These are phyloP conservation scores for Peniophora sp. DNA, from an alignment of 1,284 basidiomycete species.

Conservation along the genomic window DNA sequence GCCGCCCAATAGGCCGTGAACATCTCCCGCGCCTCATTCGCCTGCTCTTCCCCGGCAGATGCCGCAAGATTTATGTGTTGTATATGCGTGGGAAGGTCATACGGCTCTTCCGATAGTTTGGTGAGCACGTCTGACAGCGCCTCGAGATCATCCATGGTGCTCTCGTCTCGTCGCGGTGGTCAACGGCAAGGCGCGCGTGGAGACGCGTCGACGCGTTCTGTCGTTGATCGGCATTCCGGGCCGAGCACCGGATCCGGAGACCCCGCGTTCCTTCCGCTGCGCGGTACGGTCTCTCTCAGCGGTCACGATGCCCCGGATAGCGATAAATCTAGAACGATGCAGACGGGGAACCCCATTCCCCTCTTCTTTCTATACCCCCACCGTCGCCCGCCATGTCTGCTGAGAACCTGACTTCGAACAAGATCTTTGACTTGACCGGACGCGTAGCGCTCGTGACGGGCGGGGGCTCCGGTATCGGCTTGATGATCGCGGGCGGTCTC, in stretches of 20 bases:
- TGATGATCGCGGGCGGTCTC: conserved; percentile 69
- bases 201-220: too few species aligned
- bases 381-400: not conserved
- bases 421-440: conserved; percentile 50
- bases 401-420: conserved; percentile 20
- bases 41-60: conserved; percentile 46
- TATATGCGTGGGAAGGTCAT: conserved; percentile 51
- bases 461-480: conserved; percentile 73
- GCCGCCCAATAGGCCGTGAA: conserved; percentile 53
- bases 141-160: conserved; percentile 32
- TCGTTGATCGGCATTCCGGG: too few species aligned
- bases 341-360: not conserved
- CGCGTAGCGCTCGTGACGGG: conserved; percentile 71
- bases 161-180: not conserved
- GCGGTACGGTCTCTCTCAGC: too few species aligned
- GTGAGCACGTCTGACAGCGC: conserved; percentile 52
- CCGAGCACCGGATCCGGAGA: too few species aligned
- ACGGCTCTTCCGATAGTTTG: conserved; percentile 48
- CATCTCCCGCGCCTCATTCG: conserved; percentile 58
- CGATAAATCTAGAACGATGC: too few species aligned
- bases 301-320: too few species aligned
- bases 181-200: not conserved
- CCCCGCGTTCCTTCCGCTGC: too few species aligned
- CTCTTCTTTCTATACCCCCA: not conserved
- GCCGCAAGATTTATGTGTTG: conserved; percentile 56